phyloP scores from a whole-genome alignment of 1,284 basidiomycete species.

The Pyrrhoderma noxium region DNA sequence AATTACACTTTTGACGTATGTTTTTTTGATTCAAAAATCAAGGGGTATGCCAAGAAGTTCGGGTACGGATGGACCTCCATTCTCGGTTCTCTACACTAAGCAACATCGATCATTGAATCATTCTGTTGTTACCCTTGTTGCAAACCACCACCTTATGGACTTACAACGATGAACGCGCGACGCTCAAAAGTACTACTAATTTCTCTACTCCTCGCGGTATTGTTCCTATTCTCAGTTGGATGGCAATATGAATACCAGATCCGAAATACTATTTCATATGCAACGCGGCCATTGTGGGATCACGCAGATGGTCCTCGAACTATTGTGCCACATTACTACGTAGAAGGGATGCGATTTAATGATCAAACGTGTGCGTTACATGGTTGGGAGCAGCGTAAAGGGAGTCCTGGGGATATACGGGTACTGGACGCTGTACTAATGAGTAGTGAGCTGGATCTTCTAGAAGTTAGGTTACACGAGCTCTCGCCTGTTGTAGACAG shows the following conservation, averaged over 20 bases:
- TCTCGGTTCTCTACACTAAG: no score
- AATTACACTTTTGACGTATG: no score
- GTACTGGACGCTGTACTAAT: conserved; percentile 52
- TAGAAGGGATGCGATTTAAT: conserved; percentile 43
- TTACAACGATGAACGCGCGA: no score
- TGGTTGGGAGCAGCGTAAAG: conserved; percentile 39
- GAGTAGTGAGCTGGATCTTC: conserved; percentile 54
- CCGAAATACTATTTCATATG: conserved; percentile 49
- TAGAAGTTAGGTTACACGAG: conserved; percentile 64
- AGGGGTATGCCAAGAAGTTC: no score
- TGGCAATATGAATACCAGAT: conserved; percentile 29
- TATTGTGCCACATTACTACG: conserved; percentile 48
- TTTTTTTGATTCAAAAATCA: no score
- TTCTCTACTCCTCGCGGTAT: no score
- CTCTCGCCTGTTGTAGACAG: conserved; percentile 51
- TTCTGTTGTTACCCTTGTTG: no score
- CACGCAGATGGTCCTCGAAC: conserved; percentile 39
- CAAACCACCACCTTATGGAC: no score
- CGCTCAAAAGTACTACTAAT: no score
- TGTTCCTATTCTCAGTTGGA: no score
- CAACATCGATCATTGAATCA: no score
- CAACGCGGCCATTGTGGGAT: conserved; percentile 62
- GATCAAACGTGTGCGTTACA: conserved; percentile 45
- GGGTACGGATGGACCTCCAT: no score
- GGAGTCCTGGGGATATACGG: conserved; percentile 16